phyloP scores from a whole-genome alignment of 257 asterid species.

The Plantago ovata region DNA sequence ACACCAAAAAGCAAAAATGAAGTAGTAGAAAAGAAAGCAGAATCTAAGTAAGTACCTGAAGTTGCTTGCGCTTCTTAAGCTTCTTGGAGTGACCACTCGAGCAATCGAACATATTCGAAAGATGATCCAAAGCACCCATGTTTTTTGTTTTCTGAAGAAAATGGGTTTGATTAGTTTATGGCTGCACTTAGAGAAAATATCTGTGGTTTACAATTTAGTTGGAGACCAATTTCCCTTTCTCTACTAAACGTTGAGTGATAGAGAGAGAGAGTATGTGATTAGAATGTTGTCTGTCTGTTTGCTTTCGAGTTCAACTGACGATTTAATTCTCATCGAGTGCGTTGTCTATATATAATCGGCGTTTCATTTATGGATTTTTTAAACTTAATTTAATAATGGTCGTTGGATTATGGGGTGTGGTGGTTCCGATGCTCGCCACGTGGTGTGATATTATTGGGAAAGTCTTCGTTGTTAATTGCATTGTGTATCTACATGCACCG shows the following conservation, averaged over 20 bases:
- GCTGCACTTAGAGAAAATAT: conserved; percentile 9
- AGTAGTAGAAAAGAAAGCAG: not conserved
- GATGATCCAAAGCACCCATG: conserved; percentile 87
- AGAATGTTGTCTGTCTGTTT: conserved; percentile 8
- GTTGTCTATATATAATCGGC: not conserved
- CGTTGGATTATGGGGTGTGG: conserved; percentile 25
- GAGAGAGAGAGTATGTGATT: too few relatives aligned
- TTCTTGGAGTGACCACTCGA: conserved; percentile 47
- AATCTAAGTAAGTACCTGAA: conserved; percentile 44
- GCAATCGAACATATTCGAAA: conserved; percentile 76
- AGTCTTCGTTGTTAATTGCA: not conserved
- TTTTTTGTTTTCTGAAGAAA: too few relatives aligned
- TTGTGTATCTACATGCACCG: not conserved
- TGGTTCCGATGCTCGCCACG: conserved; percentile 19
- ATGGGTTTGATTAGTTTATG: too few relatives aligned
- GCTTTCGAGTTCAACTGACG: not conserved
- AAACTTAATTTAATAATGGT: not conserved
- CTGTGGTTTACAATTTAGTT: too few relatives aligned
- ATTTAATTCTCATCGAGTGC: too few relatives aligned
- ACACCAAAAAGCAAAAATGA: not conserved
- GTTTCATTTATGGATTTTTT: too few relatives aligned
- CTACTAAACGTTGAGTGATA: not conserved
- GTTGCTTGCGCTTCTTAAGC: conserved; percentile 69
- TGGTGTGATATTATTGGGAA: conserved; percentile 18
- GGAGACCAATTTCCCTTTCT: not conserved